Percentiles rank a stretch among this genome's conserved stretches.
These are phyloP conservation scores for Syzygium grande DNA, from an alignment of 345 rosid genomes.

Conservation along the genomic window DNA sequence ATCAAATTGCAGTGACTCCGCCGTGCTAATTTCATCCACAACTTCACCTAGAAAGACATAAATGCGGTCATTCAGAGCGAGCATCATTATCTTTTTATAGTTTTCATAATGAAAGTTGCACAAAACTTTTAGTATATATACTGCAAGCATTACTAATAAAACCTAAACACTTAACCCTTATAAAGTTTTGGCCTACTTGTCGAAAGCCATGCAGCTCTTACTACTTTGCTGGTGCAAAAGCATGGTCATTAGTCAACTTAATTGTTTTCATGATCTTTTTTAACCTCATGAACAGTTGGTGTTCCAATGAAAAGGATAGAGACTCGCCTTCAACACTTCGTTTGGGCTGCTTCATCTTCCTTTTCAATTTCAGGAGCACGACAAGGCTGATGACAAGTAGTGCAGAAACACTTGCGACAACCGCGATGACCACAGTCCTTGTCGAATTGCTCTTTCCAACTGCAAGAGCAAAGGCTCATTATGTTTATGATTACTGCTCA, in stretches of 20 bases:
- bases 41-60: not conserved
- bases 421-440: too few relatives aligned
- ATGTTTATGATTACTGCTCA: too few relatives aligned
- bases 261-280: not conserved
- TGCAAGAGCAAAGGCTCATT: too few relatives aligned
- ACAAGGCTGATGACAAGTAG: not conserved
- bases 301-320: not conserved
- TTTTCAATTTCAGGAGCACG: not conserved
- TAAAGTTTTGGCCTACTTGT: slow-evolving; percentile 2
- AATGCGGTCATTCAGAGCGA: too few relatives aligned
- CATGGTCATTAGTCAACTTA: not conserved
- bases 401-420: too few relatives aligned
- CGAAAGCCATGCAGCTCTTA: not conserved
- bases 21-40: not conserved
- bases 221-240: not conserved
- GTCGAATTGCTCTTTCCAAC: too few relatives aligned
- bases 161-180: not conserved
- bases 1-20: slow-evolving; percentile 11
- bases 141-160: not conserved
- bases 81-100: not conserved
- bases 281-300: not conserved
- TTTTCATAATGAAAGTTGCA: not conserved
- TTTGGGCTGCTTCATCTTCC: not conserved
- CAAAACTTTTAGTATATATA: not conserved
- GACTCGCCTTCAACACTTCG: not conserved